Percentiles rank a stretch among this genome's conserved stretches.
Evolutionary conservation across 2,329 filamentous ascomycete genomes (phyloP).

Genomic region (Chlorencoelia australis): DNA sequence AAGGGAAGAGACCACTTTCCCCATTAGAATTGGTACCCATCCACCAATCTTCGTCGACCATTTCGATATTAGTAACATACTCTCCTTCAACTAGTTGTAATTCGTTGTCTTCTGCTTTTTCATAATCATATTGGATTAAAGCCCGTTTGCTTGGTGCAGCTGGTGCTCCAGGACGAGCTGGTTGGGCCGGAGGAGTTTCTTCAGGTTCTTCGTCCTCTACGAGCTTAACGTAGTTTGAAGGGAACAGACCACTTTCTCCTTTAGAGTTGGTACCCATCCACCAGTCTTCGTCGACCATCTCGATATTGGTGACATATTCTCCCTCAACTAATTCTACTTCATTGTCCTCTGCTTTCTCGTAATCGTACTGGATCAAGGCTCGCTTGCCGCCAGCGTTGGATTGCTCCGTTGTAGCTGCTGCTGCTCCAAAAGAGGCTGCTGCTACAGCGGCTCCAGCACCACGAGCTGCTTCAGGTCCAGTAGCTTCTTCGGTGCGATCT

Average conservation of each 20-base stretch:
- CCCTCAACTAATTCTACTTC: constrained; percentile 87
- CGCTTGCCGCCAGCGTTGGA: constrained; percentile 51
- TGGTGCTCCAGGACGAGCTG: constrained; percentile 23
- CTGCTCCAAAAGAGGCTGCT: constrained; percentile 33
- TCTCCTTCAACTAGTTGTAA: constrained; percentile 82
- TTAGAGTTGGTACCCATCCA: constrained; percentile 87
- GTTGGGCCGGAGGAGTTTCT: constrained; percentile 16
- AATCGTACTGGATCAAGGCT: constrained; percentile 84
- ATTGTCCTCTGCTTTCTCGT: constrained; percentile 95
- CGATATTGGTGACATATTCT: constrained; percentile 80
- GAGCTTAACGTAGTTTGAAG: constrained; percentile 92
- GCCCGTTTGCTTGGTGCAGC: constrained; percentile 50
- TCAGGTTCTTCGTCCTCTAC: constrained; percentile 49
- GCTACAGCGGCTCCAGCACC: constrained; percentile 47
- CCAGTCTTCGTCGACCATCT: constrained; percentile 98
- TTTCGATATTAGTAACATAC: constrained; percentile 74
- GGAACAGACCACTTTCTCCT: constrained; percentile 85
- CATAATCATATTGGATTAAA: constrained; percentile 87
- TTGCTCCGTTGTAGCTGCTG: constrained; percentile 30
- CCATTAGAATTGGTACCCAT: constrained; percentile 70
- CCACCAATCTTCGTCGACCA: constrained; percentile 99
- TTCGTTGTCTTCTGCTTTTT: constrained; percentile 90
- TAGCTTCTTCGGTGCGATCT: constrained; percentile 54
- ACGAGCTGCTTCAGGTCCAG: constrained; percentile 48
- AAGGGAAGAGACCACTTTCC: constrained; percentile 72